phyloP scores from a whole-genome alignment of 2,329 filamentous ascomycete genomes.

The Ceratocystis lukuohia region DNA sequence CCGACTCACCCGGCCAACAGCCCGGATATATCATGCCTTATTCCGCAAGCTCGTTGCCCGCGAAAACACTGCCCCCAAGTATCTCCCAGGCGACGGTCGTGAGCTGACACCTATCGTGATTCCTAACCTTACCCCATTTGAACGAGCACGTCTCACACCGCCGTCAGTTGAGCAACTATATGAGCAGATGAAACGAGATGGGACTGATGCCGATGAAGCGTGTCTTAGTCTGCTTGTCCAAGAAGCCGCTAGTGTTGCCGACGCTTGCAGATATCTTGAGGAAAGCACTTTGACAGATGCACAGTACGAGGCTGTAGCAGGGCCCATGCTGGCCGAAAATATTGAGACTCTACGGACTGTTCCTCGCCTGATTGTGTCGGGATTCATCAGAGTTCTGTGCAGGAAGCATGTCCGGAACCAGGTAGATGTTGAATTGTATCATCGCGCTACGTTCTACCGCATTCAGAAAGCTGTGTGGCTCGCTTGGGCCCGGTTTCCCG shows the following conservation, averaged over 20 bases:
- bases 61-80: conserved; percentile 21
- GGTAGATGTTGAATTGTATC: conserved; percentile 9
- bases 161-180: conserved; percentile 48
- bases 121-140: conserved; percentile 48
- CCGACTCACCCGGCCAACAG: conserved; percentile 27
- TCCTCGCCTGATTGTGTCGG: conserved; percentile 17
- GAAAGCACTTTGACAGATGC: conserved; percentile 8
- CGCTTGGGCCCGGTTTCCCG: conserved; percentile 10
- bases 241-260: conserved; percentile 30
- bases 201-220: conserved; percentile 35
- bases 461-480: conserved; percentile 19
- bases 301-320: conserved; percentile 8
- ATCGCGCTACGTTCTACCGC: conserved; percentile 16
- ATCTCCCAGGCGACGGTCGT: conserved; percentile 22
- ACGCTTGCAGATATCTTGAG: conserved; percentile 10
- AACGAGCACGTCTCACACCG: conserved; percentile 47
- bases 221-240: conserved; percentile 44
- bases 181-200: conserved; percentile 39
- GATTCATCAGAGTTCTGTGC: conserved; percentile 19
- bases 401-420: conserved; percentile 16
- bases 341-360: conserved; percentile 10
- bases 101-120: conserved; percentile 20
- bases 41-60: conserved; percentile 41
- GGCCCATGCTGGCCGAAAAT: conserved; percentile 19
- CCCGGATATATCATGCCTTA: conserved; percentile 44